A percentile compares a stretch with the other conserved stretches of the same genome.
These are phyloP conservation scores for Entophlyctis helioformis DNA, from an alignment of 192 early-diverging fungal species.

Conservation along the genomic window DNA sequence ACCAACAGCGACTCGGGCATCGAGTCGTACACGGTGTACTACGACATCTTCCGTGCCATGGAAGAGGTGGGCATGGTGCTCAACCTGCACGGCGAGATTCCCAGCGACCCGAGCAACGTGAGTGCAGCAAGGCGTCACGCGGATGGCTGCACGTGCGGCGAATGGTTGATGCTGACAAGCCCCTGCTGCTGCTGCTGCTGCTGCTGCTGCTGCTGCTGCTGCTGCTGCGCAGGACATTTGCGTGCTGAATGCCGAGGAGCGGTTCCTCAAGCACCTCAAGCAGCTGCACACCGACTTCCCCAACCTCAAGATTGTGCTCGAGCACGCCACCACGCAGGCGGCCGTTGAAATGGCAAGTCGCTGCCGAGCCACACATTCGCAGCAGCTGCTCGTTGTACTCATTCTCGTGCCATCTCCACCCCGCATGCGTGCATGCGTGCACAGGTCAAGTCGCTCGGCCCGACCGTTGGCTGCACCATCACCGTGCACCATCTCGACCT, in stretches of 20 bases:
- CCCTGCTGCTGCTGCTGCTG: too few relatives aligned
- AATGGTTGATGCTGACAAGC: too few relatives aligned
- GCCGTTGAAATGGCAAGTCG: constrained; percentile 69
- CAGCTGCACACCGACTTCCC: constrained; percentile 85
- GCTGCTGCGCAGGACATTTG: constrained; percentile 62
- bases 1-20: constrained; percentile 96
- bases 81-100: constrained; percentile 93
- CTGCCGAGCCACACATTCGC: neutral
- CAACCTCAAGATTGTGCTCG: constrained; percentile 85
- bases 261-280: constrained; percentile 74
- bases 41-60: constrained; percentile 91
- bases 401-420: neutral
- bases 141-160: too few relatives aligned
- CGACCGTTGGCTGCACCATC: constrained; percentile 87
- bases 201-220: too few relatives aligned
- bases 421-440: neutral
- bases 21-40: constrained; percentile 77
- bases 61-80: constrained; percentile 85
- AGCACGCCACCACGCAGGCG: constrained; percentile 91
- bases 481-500: constrained; percentile 91
- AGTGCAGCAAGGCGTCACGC: too few relatives aligned
- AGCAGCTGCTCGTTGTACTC: neutral
- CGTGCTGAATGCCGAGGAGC: constrained; percentile 92
- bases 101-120: constrained; percentile 66
- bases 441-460: constrained; percentile 72